Conservation (phyloP, 2,329 filamentous ascomycete genomes). For the Trichoderma koningiopsis region DNA sequence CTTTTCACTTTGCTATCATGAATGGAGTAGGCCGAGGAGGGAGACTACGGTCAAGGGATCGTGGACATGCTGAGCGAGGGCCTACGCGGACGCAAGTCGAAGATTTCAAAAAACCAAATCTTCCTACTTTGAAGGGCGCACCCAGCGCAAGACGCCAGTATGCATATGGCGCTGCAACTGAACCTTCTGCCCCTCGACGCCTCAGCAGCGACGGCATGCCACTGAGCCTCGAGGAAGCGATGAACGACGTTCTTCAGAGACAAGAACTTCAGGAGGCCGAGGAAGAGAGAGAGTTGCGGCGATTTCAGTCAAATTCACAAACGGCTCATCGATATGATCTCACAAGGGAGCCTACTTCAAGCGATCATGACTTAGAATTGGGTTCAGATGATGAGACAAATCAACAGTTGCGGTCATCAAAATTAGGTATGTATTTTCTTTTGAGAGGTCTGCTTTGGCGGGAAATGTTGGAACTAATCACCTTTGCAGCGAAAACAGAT, state of each 20-base stretch:
- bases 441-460: not conserved
- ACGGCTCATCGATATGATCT: not conserved
- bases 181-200: conserved; percentile 35
- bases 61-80: conserved; percentile 12
- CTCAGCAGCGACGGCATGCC: conserved; percentile 10
- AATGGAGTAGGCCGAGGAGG: conserved; percentile 14
- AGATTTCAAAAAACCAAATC: conserved; percentile 33
- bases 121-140: conserved; percentile 36
- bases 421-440: not conserved
- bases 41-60: conserved; percentile 28
- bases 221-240: conserved; percentile 8
- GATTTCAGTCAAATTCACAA: not conserved
- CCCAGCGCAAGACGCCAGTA: conserved; percentile 43
- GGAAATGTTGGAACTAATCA: not conserved
- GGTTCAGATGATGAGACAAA: not conserved
- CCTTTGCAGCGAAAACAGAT: not conserved
- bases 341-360: not conserved
- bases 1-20: not conserved
- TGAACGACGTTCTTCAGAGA: conserved; percentile 17
- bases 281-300: not conserved
- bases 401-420: not conserved
- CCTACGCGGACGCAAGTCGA: conserved; percentile 5
- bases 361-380: not conserved
- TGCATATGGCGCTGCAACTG: conserved; percentile 42
- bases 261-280: conserved; percentile 19